Evolutionary conservation across 306 rosid species (phyloP).

Genomic region (Begonia loranthoides): DNA sequence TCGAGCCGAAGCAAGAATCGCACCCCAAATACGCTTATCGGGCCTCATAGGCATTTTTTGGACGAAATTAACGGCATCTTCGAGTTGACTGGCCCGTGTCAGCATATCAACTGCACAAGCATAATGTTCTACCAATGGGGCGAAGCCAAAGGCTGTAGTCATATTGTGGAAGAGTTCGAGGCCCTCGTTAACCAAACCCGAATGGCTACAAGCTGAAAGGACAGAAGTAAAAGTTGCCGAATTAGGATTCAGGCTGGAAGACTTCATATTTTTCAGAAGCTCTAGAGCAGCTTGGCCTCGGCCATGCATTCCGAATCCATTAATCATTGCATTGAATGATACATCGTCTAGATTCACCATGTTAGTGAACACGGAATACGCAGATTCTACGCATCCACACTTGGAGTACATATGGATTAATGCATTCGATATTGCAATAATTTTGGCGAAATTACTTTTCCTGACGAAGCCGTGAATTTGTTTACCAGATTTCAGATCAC

Average conservation of each 20-base stretch:
- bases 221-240: constrained; percentile 31
- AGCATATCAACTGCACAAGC: constrained; percentile 39
- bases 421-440: constrained; percentile 25
- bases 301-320: constrained; percentile 38
- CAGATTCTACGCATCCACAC: constrained; percentile 25
- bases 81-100: constrained; percentile 25
- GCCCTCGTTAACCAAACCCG: constrained; percentile 38
- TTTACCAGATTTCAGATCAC: constrained; percentile 31
- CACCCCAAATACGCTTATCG: constrained; percentile 36
- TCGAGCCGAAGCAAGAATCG: constrained; percentile 36
- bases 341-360: constrained; percentile 25
- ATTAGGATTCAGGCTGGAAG: constrained; percentile 15
- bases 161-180: constrained; percentile 27
- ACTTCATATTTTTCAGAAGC: constrained; percentile 29
- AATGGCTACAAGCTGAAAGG: constrained; percentile 40
- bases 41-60: constrained; percentile 22
- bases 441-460: constrained; percentile 10
- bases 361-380: constrained; percentile 26
- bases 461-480: constrained; percentile 23
- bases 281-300: constrained; percentile 25
- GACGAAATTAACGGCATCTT: constrained; percentile 32
- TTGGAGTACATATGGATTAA: constrained; percentile 29
- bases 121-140: constrained; percentile 28
- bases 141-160: constrained; percentile 22
- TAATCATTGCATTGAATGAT: constrained; percentile 37